phyloP scores from a whole-genome alignment of 2,329 filamentous ascomycete genomes.

The Stagonosporopsis tanaceti region DNA sequence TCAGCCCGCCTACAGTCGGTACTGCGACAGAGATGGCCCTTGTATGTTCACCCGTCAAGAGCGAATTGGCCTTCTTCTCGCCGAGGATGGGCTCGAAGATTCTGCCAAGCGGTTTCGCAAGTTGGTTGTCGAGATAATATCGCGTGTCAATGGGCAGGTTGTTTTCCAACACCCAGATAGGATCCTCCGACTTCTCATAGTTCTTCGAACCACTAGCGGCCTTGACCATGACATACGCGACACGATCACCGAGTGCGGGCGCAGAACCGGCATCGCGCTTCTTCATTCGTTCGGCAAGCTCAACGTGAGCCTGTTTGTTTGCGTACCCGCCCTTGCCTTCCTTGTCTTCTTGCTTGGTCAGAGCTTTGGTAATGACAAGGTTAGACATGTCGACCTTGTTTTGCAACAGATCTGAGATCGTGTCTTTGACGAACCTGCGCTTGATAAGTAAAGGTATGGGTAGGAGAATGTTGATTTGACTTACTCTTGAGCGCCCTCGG shows the following conservation, averaged over 20 bases:
- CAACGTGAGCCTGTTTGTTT: conserved; percentile 93
- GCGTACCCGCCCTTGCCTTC: conserved; percentile 66
- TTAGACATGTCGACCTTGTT: conserved; percentile 99
- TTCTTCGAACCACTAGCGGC: conserved; percentile 89
- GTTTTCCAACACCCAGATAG: conserved; percentile 95
- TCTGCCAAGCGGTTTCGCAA: conserved; percentile 89
- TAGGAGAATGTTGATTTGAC: conserved; percentile 45
- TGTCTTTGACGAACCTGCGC: conserved; percentile 89
- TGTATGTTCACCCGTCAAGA: conserved; percentile 92
- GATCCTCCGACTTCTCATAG: conserved; percentile 96
- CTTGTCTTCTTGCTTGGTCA: conserved; percentile 71
- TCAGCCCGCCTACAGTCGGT: conserved; percentile 88
- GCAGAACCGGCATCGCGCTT: conserved; percentile 96
- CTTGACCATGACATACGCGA: conserved; percentile 97
- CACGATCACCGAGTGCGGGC: conserved; percentile 89
- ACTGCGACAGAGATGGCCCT: conserved; percentile 93
- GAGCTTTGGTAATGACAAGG: conserved; percentile 96
- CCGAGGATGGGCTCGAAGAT: conserved; percentile 99
- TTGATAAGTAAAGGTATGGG: background rate
- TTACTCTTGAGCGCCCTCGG: conserved; percentile 91
- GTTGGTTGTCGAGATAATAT: conserved; percentile 98
- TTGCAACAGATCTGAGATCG: conserved; percentile 91
- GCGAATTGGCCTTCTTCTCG: conserved; percentile 84
- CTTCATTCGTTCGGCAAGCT: conserved; percentile 94
- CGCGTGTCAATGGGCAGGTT: conserved; percentile 98